A percentile compares a stretch with the other conserved stretches of the same genome.
phyloP scores from a whole-genome alignment of 345 rosid genomes.

The Lepidium sativum region DNA sequence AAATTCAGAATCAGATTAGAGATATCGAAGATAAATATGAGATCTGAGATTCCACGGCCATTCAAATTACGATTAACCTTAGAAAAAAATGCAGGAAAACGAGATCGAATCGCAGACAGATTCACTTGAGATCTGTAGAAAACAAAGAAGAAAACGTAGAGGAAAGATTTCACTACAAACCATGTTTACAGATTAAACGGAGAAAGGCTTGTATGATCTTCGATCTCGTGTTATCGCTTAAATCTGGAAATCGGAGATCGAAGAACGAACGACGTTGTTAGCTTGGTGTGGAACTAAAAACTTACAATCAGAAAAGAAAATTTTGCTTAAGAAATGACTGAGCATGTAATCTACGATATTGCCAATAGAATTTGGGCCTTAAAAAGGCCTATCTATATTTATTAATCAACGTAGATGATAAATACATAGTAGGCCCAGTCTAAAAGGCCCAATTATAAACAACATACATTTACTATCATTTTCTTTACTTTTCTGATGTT shows the following conservation, averaged over 20 bases:
- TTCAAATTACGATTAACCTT: not conserved
- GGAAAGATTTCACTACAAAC: slow-evolving; percentile 6
- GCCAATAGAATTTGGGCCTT: slow-evolving; percentile 12
- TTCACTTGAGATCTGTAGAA: slow-evolving; percentile 17
- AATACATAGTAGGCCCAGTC: not conserved
- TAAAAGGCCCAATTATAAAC: not conserved
- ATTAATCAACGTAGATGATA: not conserved
- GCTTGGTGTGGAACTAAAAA: slow-evolving; percentile 13
- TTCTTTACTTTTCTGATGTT: too few species aligned
- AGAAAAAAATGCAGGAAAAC: not conserved
- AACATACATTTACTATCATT: too few species aligned
- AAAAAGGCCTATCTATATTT: not conserved
- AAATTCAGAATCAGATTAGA: not conserved
- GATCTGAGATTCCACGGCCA: slow-evolving; percentile 15
- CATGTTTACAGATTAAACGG: slow-evolving; percentile 16
- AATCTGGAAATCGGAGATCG: slow-evolving; percentile 26
- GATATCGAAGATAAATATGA: not conserved
- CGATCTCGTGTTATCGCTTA: slow-evolving; percentile 19
- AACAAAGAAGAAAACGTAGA: not conserved
- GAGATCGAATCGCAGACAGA: slow-evolving; percentile 14
- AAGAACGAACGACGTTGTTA: slow-evolving; percentile 15
- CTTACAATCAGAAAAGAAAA: not conserved
- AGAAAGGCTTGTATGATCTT: not conserved
- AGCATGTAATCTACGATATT: not conserved
- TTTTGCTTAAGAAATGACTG: slow-evolving; percentile 12